Evolutionary conservation across 2,329 filamentous ascomycete species (phyloP).

Genomic region (Trichoderma citrinoviride): DNA sequence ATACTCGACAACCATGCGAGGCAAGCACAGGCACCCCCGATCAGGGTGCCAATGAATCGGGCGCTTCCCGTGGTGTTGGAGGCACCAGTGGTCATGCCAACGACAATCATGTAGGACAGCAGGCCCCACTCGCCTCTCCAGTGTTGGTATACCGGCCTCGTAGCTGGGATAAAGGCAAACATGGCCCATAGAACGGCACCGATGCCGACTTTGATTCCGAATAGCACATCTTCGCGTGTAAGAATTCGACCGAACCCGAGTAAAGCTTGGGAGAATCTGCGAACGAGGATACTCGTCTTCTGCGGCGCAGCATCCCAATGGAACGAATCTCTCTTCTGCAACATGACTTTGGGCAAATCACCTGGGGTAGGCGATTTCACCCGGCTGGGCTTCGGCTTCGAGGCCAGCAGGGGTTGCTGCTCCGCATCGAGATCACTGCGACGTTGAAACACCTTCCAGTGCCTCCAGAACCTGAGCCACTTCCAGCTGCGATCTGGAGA

Average conservation of each 20-base stretch:
- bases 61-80: constrained; percentile 89
- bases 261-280: constrained; percentile 45
- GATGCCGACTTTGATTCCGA: constrained; percentile 89
- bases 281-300: constrained; percentile 44
- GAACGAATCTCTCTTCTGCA: constrained; percentile 51
- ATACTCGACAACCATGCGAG: constrained; percentile 73
- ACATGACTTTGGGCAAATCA: constrained; percentile 55
- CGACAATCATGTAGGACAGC: constrained; percentile 96
- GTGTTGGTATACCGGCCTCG: constrained; percentile 74
- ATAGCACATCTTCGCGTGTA: constrained; percentile 60
- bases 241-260: constrained; percentile 49
- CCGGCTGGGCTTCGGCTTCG: constrained; percentile 45
- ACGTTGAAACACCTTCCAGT: constrained; percentile 16
- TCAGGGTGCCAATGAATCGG: constrained; percentile 79
- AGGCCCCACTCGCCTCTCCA: constrained; percentile 98
- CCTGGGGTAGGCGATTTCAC: constrained; percentile 54
- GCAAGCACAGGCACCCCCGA: constrained; percentile 74
- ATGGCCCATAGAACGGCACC: constrained; percentile 87
- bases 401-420: constrained; percentile 40
- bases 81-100: constrained; percentile 94
- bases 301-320: constrained; percentile 56
- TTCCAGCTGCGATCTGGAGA: constrained; percentile 66
- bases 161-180: constrained; percentile 78
- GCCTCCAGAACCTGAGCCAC: constrained; percentile 78
- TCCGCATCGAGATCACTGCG: constrained; percentile 41